phyloP scores from a whole-genome alignment of 78 protist genomes.

The Dictyostelium intermedium region DNA sequence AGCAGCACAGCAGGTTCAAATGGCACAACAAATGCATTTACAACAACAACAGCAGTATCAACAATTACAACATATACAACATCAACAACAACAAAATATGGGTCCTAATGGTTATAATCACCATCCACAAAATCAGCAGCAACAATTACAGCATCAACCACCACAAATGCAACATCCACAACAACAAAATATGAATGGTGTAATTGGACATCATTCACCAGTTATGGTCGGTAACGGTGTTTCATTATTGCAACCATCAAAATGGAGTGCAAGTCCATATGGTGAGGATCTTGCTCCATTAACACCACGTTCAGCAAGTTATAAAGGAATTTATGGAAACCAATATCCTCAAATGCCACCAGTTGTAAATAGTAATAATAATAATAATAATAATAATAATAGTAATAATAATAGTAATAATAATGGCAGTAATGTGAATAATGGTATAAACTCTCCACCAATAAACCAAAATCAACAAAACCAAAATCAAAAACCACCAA shows the following conservation, averaged over 20 bases:
- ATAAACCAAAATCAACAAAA: background rate
- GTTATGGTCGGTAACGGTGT: background rate
- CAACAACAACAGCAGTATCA: constrained; percentile 12
- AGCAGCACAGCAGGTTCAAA: background rate
- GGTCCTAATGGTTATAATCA: background rate
- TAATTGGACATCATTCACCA: background rate
- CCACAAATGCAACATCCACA: background rate
- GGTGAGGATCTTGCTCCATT: constrained; percentile 48
- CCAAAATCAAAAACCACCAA: background rate
- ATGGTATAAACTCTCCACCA: background rate
- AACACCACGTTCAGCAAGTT: constrained; percentile 27
- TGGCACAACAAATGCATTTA: background rate
- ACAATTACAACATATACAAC: background rate
- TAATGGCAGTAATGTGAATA: background rate
- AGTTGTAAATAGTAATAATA: background rate
- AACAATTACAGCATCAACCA: background rate
- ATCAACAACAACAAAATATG: background rate
- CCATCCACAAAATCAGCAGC: background rate
- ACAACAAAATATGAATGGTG: background rate
- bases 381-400: too few species aligned
- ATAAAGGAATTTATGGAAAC: background rate
- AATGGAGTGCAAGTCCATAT: constrained; percentile 6
- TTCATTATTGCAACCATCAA: constrained; percentile 13
- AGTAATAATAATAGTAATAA: background rate
- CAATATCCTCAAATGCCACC: background rate